Conservation (phyloP, 345 rosid species). For the Citropsis articulata region DNA sequence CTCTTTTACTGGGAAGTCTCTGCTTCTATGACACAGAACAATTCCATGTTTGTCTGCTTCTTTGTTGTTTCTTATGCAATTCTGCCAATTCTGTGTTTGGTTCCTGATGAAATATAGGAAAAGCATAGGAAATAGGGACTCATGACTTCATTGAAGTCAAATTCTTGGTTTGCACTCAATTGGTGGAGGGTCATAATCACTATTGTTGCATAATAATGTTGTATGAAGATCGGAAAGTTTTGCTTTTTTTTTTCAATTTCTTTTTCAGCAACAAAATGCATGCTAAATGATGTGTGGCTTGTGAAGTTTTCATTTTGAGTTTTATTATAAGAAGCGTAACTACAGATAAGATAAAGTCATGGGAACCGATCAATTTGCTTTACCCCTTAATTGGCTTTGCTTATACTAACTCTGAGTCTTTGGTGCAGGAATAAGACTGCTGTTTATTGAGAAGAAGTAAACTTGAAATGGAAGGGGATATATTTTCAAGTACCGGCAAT, state of each 20-base stretch:
- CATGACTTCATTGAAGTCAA: background rate
- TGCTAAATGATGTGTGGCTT: background rate
- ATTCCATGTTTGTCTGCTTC: background rate
- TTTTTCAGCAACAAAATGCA: background rate
- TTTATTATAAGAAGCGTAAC: background rate
- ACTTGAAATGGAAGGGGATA: slow-evolving; percentile 69
- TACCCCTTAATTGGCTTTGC: background rate
- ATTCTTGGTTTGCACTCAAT: background rate
- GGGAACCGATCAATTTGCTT: background rate
- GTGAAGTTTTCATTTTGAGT: background rate
- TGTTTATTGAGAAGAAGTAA: background rate
- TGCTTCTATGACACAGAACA: background rate
- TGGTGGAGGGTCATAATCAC: background rate
- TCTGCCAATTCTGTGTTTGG: slow-evolving; percentile 14
- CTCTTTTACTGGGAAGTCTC: background rate
- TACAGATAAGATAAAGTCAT: background rate
- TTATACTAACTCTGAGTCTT: background rate
- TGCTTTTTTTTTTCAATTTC: background rate
- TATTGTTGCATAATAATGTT: background rate
- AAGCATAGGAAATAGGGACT: background rate
- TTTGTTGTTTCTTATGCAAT: background rate
- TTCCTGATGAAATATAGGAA: slow-evolving; percentile 21
- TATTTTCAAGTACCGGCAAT: slow-evolving; percentile 54
- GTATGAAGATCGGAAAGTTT: background rate
- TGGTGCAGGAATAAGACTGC: slow-evolving; percentile 8